Evolutionary conservation across 139 green algal species (phyloP), one percentile per base, ranked within the genome.

Genomic region (Asterochloris sp.): DNA sequence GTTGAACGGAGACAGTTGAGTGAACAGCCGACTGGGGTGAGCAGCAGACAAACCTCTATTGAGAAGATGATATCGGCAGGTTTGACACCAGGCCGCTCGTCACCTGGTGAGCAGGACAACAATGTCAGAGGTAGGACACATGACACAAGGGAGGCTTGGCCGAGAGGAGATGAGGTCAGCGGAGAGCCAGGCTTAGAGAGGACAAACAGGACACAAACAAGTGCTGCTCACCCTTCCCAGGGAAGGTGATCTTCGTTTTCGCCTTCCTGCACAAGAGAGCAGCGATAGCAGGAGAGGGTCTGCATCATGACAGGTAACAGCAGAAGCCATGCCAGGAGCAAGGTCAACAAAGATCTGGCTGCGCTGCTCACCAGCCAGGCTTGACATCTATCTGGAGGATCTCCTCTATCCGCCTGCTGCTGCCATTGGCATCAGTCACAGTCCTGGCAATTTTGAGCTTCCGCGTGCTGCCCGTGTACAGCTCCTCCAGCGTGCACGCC

Each of bases 221-320:
- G 38, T 54, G 38, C 38, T 54, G 66, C 82, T 11, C 79, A 90
- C 87, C 89, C 80, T 98, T 98, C 61, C 95, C 91, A 28, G 87
- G 86, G 84, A 98, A 98, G 0, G 96, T 99, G 78, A 99, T 91
- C 79, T 54, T 97, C 23, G 94, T 99, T 13, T 96, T 96, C 75
- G 94, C 91, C 88, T 99, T 99, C 38, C 38, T 54, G 38, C 38
- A 54, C 38, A 54, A 54, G 38, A 54, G 38, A 54, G 38, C 38
- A 54, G 38, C 38, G 6, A 54, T 54, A 54, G 2, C 2, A 54
- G 38, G 2, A 6, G 4, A 54, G 38, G 38, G 38, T 54, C 38
- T 54, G 38, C 38, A 54, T 54, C 38, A 54, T 54, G 38, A 54
- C 38, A 54, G 38, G 38, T 6, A 54, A 54, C 38, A 54, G 38